Evolutionary conservation across 352 stramenopile genomes (phyloP).

Genomic region (Phytophthora melonis): DNA sequence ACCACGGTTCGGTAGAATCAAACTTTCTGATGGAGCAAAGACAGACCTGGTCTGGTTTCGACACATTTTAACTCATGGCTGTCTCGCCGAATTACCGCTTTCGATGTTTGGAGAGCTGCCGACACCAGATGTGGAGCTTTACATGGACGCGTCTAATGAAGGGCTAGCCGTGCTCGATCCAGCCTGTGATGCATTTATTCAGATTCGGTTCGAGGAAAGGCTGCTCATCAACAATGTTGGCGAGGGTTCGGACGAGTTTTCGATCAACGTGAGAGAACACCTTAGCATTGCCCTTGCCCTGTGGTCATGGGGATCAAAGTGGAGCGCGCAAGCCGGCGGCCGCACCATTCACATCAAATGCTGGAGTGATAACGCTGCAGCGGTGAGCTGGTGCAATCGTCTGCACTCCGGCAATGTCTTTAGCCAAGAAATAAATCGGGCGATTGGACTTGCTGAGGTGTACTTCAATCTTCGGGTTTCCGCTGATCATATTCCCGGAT

Average conservation of each 20-base stretch:
- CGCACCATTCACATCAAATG: not conserved
- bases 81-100: slow-evolving; percentile 7
- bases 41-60: slow-evolving; percentile 5
- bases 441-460: slow-evolving; percentile 24
- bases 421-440: slow-evolving; percentile 43
- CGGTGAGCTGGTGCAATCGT: slow-evolving; percentile 28
- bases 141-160: slow-evolving; percentile 11
- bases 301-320: slow-evolving; percentile 2
- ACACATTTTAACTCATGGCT: slow-evolving; percentile 11
- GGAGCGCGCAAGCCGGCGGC: not conserved
- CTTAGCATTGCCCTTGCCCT: slow-evolving; percentile 5
- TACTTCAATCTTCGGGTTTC: slow-evolving; percentile 23
- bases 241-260: not conserved
- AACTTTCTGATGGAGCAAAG: not conserved
- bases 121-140: not conserved
- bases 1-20: slow-evolving; percentile 5
- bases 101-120: not conserved
- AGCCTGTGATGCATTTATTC: not conserved
- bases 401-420: slow-evolving; percentile 11
- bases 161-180: slow-evolving; percentile 5
- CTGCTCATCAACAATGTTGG: not conserved
- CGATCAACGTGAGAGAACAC: slow-evolving; percentile 6
- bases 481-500: slow-evolving; percentile 17
- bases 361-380: slow-evolving; percentile 33
- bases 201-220: slow-evolving; percentile 1